A percentile compares a stretch with the other conserved stretches of the same genome.
These are phyloP conservation scores for Agastache rugosa DNA, from an alignment of 257 asterid genomes.

Conservation along the genomic window DNA sequence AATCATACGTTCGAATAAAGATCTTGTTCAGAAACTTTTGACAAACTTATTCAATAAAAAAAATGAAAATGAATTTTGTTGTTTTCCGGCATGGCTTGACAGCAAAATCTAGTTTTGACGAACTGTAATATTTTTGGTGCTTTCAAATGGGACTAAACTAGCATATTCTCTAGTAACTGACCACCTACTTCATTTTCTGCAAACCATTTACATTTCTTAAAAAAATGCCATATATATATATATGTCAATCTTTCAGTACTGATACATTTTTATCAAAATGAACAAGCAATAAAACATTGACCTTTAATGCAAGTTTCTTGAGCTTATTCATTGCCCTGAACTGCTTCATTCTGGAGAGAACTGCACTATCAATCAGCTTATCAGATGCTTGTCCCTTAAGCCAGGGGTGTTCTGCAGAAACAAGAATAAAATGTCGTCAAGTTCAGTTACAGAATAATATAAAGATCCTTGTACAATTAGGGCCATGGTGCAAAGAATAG, in stretches of 20 bases:
- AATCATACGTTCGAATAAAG: not conserved
- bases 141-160: not conserved
- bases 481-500: not conserved
- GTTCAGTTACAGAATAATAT: constrained; percentile 21
- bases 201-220: not conserved
- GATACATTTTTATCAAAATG: not conserved
- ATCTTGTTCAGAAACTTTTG: not conserved
- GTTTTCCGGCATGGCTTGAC: not conserved
- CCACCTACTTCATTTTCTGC: not conserved
- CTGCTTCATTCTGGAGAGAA: constrained; percentile 85
- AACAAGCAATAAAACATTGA: constrained; percentile 32
- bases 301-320: constrained; percentile 83
- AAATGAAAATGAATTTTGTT: not conserved
- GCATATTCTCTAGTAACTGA: not conserved
- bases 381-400: constrained; percentile 78
- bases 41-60: not conserved
- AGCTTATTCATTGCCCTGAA: constrained; percentile 87
- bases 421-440: constrained; percentile 11
- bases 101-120: not conserved
- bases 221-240: not conserved
- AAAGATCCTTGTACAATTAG: too few species aligned
- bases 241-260: not conserved
- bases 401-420: constrained; percentile 73
- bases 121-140: not conserved
- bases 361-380: constrained; percentile 82